These are phyloP conservation scores for Globisporangium takayamanum DNA, from an alignment of 352 stramenopile species.

Conservation along the genomic window DNA sequence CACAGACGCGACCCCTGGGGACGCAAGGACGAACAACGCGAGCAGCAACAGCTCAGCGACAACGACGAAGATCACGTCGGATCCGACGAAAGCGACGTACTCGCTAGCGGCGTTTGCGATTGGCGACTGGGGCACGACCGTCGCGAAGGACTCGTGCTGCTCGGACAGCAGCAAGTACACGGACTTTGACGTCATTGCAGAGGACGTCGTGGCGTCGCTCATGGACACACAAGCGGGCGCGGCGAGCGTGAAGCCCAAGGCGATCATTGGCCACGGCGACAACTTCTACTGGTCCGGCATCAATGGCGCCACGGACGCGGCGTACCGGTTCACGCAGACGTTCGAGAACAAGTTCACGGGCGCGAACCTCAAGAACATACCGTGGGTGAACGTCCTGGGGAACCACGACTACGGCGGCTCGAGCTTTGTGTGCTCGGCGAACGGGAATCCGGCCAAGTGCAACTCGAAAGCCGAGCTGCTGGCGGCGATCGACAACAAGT, in stretches of 20 bases:
- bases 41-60: conserved; percentile 18
- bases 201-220: conserved; percentile 49
- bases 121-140: conserved; percentile 68
- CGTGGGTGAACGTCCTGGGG: conserved; percentile 61
- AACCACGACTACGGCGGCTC: conserved; percentile 68
- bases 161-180: conserved; percentile 36
- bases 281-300: conserved; percentile 75
- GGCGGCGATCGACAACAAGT: conserved; percentile 10
- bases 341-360: conserved; percentile 55
- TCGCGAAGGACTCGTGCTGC: conserved; percentile 61
- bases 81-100: conserved; percentile 48
- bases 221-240: conserved; percentile 48
- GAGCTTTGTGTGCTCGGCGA: conserved; percentile 40
- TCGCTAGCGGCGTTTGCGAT: conserved; percentile 60
- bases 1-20: not conserved
- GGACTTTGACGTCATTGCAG: conserved; percentile 54
- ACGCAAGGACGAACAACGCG: conserved; percentile 15
- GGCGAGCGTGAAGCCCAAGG: conserved; percentile 38
- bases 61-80: conserved; percentile 31
- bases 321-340: conserved; percentile 44
- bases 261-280: conserved; percentile 55
- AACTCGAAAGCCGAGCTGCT: not conserved
- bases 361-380: conserved; percentile 33
- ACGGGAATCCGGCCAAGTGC: not conserved
- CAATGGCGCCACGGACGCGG: conserved; percentile 23